These are phyloP conservation scores for Mimosa pudica DNA, from an alignment of 306 rosid species.

Conservation along the genomic window DNA sequence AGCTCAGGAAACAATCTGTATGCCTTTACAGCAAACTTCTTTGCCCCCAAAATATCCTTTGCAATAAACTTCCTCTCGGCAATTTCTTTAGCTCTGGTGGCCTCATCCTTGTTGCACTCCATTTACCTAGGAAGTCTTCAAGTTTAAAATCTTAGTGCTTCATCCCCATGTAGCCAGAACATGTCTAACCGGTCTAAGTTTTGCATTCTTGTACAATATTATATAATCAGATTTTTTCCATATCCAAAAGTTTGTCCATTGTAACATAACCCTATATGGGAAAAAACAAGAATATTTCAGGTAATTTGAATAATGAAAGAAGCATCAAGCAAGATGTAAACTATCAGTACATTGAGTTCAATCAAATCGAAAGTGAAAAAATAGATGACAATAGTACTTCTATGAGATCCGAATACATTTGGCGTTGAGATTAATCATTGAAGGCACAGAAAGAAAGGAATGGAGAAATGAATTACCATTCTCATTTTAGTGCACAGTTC, in stretches of 20 bases:
- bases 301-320: slow-evolving; percentile 19
- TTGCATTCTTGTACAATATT: slow-evolving; percentile 22
- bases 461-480: slow-evolving; percentile 3
- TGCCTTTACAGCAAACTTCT: slow-evolving; percentile 71
- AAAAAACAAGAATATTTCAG: slow-evolving; percentile 13
- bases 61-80: slow-evolving; percentile 63
- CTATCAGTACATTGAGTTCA: slow-evolving; percentile 9
- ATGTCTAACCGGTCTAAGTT: slow-evolving; percentile 31
- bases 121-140: slow-evolving; percentile 33
- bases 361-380: slow-evolving; percentile 29
- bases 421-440: background rate
- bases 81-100: slow-evolving; percentile 61
- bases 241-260: slow-evolving; percentile 8
- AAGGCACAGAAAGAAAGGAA: background rate
- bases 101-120: slow-evolving; percentile 85
- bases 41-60: slow-evolving; percentile 61
- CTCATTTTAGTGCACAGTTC: background rate
- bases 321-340: background rate
- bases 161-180: slow-evolving; percentile 29
- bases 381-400: background rate
- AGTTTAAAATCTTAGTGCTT: slow-evolving; percentile 26
- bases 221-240: slow-evolving; percentile 29
- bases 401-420: background rate
- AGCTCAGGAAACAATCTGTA: slow-evolving; percentile 63
- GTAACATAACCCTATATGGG: slow-evolving; percentile 30